Conservation (phyloP, 495 filamentous ascomycete species). For the Neurospora discreta region DNA sequence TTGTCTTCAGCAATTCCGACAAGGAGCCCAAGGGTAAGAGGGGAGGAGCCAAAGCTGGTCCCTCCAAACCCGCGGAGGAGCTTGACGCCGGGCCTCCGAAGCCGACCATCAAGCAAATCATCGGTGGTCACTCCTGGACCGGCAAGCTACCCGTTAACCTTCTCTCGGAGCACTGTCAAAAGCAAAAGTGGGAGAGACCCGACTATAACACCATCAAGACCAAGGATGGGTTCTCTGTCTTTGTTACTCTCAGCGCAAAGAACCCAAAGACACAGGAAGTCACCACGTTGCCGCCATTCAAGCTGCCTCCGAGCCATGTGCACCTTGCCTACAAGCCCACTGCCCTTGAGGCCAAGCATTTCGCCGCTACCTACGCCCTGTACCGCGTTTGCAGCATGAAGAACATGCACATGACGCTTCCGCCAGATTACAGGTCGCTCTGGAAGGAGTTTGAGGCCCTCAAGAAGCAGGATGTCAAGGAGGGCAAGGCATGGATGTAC, state of each 20-base stretch:
- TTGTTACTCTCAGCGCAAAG: slow-evolving; percentile 63
- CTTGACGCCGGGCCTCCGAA: slow-evolving; percentile 46
- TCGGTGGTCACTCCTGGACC: slow-evolving; percentile 94
- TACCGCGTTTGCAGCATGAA: slow-evolving; percentile 89
- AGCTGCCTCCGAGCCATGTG: slow-evolving; percentile 61
- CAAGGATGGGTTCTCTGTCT: slow-evolving; percentile 58
- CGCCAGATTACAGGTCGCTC: slow-evolving; percentile 73
- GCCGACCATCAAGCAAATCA: slow-evolving; percentile 73
- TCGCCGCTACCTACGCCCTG: slow-evolving; percentile 80
- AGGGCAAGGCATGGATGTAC: slow-evolving; percentile 82
- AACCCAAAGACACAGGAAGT: slow-evolving; percentile 77
- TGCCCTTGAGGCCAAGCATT: slow-evolving; percentile 81
- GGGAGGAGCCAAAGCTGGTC: slow-evolving; percentile 30
- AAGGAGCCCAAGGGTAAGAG: slow-evolving; percentile 44
- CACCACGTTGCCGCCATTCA: slow-evolving; percentile 64
- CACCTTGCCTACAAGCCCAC: slow-evolving; percentile 58
- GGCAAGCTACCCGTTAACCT: slow-evolving; percentile 91
- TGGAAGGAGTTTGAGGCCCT: slow-evolving; percentile 83
- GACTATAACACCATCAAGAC: slow-evolving; percentile 59
- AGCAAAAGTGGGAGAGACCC: slow-evolving; percentile 88
- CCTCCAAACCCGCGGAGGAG: slow-evolving; percentile 21
- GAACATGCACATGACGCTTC: slow-evolving; percentile 86
- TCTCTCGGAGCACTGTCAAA: slow-evolving; percentile 87
- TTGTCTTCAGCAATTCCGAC: slow-evolving; percentile 54
- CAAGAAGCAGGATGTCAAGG: slow-evolving; percentile 63